These are phyloP conservation scores for Suhomyces emberorum DNA, from an alignment of 805 yeast species.

Conservation along the genomic window DNA sequence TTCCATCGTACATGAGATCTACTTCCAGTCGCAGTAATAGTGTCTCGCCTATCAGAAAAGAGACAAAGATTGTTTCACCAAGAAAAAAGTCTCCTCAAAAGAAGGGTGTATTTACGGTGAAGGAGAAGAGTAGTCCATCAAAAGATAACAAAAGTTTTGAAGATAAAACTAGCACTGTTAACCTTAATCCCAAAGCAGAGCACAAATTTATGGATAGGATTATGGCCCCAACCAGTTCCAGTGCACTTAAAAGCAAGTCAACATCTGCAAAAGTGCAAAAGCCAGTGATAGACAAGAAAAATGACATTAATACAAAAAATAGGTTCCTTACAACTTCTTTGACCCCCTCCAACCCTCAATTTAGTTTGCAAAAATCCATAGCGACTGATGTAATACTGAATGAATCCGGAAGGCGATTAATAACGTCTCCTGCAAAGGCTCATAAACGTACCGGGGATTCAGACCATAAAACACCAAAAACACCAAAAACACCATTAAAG, in stretches of 20 bases:
- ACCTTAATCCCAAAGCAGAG: no score
- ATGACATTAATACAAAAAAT: conserved; percentile 20
- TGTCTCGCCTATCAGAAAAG: conserved; percentile 5
- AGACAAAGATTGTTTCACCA: no score
- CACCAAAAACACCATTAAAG: conserved; percentile 9
- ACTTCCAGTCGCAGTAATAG: conserved; percentile 4
- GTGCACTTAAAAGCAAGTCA: conserved; percentile 24
- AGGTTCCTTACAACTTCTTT: conserved; percentile 35
- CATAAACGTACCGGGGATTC: conserved; percentile 7
- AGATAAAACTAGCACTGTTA: background rate
- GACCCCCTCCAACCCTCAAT: conserved; percentile 27
- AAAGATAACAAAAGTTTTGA: background rate
- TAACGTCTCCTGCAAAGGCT: conserved; percentile 14
- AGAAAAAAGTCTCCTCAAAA: conserved; percentile 1
- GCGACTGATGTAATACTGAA: background rate
- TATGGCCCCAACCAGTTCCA: conserved; percentile 29
- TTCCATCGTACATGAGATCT: conserved; percentile 9
- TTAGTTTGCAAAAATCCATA: conserved; percentile 17
- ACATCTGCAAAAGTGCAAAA: conserved; percentile 1
- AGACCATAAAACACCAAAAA: conserved; percentile 8
- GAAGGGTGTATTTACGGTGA: no score
- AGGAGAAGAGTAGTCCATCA: no score
- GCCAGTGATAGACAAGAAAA: conserved; percentile 2
- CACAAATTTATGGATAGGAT: conserved; percentile 19
- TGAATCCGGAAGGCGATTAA: conserved; percentile 8